These are phyloP conservation scores for Arthrobotrys musiformis DNA, from an alignment of 2,329 filamentous ascomycete genomes.

Conservation along the genomic window DNA sequence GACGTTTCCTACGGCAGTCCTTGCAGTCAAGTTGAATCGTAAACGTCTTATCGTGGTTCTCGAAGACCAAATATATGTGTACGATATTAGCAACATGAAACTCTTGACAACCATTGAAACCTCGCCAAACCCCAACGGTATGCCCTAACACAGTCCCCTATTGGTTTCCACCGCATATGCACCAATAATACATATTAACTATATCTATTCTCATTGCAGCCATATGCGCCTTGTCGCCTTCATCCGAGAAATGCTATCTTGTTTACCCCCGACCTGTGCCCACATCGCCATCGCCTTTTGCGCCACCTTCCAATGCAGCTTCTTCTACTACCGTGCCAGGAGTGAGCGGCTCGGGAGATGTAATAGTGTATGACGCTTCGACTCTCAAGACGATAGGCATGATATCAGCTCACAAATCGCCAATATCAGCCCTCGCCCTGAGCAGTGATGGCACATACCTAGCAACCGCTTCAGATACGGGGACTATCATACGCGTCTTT, in stretches of 20 bases:
- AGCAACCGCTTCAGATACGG: constrained; percentile 95
- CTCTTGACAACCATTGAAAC: constrained; percentile 91
- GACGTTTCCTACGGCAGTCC: constrained; percentile 94
- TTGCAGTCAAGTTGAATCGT: constrained; percentile 91
- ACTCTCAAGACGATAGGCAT: constrained; percentile 94
- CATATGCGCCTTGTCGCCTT: constrained; percentile 91
- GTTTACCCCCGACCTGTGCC: constrained; percentile 88
- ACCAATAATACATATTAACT: constrained; percentile 37
- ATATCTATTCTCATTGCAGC: constrained; percentile 65
- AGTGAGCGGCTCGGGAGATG: constrained; percentile 86
- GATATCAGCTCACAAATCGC: constrained; percentile 91
- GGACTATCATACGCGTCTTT: constrained; percentile 96
- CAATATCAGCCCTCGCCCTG: constrained; percentile 86
- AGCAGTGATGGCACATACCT: constrained; percentile 92
- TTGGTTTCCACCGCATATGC: neutral
- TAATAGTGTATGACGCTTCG: constrained; percentile 89
- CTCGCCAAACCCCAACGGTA: constrained; percentile 86
- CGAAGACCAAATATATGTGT: constrained; percentile 96
- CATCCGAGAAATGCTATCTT: constrained; percentile 94
- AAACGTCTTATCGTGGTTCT: constrained; percentile 93
- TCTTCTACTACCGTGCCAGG: constrained; percentile 53
- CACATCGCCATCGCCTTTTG: constrained; percentile 65
- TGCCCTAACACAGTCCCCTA: neutral
- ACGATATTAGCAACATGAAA: constrained; percentile 99
- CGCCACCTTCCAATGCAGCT: constrained; percentile 57